Percentiles rank a stretch among this genome's conserved stretches.
phyloP scores from a whole-genome alignment of 225 moss, liverwort and hornwort genomes.

The Antitrichia curtipendula region DNA sequence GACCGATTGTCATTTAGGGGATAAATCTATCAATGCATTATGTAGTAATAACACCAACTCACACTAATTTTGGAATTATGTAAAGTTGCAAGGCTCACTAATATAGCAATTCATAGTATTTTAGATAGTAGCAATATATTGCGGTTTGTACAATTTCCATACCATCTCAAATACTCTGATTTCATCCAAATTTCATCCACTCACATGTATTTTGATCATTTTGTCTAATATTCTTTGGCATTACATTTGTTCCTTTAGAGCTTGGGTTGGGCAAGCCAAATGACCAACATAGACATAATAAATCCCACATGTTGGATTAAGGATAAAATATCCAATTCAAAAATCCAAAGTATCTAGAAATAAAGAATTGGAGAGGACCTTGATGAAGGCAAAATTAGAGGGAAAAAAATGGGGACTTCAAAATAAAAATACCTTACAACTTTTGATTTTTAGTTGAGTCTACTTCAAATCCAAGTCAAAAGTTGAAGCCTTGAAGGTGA shows the following conservation, averaged over 20 bases:
- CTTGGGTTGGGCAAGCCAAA: not conserved
- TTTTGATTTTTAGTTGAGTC: not conserved
- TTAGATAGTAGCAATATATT: not conserved
- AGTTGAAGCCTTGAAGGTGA: not conserved
- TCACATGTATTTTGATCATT: not conserved
- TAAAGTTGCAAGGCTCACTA: not conserved
- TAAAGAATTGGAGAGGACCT: rapidly evolving
- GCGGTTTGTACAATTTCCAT: not conserved
- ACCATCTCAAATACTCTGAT: not conserved
- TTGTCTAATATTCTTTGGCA: not conserved
- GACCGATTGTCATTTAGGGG: not conserved
- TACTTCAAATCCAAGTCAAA: not conserved
- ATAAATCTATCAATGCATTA: not conserved
- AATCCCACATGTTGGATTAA: not conserved
- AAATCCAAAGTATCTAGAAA: not conserved
- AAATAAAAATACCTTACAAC: not conserved
- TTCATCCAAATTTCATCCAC: not conserved
- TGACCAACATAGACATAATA: not conserved
- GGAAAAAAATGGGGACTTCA: no score
- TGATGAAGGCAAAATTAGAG: not conserved
- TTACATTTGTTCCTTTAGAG: rapidly evolving
- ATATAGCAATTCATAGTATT: not conserved
- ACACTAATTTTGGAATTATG: not conserved
- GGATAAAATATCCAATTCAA: not conserved
- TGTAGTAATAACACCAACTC: not conserved